These are phyloP conservation scores for Xylaria venustula DNA, from an alignment of 495 filamentous ascomycete species.

Conservation along the genomic window DNA sequence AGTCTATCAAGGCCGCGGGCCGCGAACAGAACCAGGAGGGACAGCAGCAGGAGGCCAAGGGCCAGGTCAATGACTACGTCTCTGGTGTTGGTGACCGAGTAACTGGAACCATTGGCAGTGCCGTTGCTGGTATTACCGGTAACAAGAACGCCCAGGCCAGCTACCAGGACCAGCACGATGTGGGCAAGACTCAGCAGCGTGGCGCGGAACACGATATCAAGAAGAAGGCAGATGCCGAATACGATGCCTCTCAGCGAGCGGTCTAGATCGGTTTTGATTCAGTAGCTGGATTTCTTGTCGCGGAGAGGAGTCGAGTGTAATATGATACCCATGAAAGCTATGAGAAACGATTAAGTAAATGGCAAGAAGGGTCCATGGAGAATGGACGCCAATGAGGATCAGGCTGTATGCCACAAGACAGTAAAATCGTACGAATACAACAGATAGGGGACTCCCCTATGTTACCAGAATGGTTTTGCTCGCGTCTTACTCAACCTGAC, in stretches of 20 bases:
- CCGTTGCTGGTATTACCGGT: conserved; percentile 68
- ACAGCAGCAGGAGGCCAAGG: conserved; percentile 77
- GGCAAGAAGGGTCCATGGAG: too few species aligned
- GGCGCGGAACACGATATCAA: conserved; percentile 80
- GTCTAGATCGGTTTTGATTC: neutral
- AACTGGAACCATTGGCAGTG: conserved; percentile 66
- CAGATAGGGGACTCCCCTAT: too few species aligned
- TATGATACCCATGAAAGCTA: conserved; percentile 25
- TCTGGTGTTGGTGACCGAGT: conserved; percentile 70
- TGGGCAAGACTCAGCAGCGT: conserved; percentile 82
- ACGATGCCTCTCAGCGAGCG: conserved; percentile 7
- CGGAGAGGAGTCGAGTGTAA: neutral
- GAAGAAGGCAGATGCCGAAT: conserved; percentile 58
- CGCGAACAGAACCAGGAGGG: conserved; percentile 77
- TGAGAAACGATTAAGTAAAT: neutral
- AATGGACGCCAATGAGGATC: too few species aligned
- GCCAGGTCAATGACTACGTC: conserved; percentile 76
- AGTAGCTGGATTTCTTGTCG: neutral
- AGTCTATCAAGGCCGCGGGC: conserved; percentile 68
- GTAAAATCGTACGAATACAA: too few species aligned
- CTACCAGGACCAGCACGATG: conserved; percentile 69
- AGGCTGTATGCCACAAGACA: too few species aligned
- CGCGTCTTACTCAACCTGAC: neutral
- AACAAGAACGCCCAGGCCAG: conserved; percentile 61
- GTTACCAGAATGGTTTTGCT: too few species aligned